Base-by-base conservation (phyloP, 192 early-diverging fungal genomes). In the Entomortierella lignicola region DNA sequence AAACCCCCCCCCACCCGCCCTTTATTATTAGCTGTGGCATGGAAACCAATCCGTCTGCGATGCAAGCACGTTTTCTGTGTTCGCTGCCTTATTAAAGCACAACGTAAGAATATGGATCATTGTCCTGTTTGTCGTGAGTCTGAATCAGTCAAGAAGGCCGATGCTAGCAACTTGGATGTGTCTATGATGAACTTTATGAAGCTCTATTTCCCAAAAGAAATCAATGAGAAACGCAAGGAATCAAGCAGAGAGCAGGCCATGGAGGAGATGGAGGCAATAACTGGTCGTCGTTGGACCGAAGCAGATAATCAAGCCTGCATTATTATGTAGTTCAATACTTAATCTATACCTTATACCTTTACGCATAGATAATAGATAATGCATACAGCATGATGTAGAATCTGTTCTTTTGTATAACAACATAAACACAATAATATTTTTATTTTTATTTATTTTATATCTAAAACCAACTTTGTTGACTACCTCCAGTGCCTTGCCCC, bases 1-100 rank as follows among this genome's bases (percentile, higher is more conserved):
- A n/a, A n/a, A n/a, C n/a, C n/a, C n/a, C n/a, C n/a, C n/a, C n/a
- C n/a, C n/a, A n/a, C n/a, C n/a, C n/a, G n/a, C n/a, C n/a, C n/a
- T n/a, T n/a, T n/a, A n/a, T n/a, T n/a, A 12, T 41, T 71, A 89
- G 89, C 85, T 41, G 82, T 95, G 41, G 82, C 87, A 0, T 95
- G 92, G 92, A 87, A 89, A 34, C 94, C 94, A 26, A 89, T 95
- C 59, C 90, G 93, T 11, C 81, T 95, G 12, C 77, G 77, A 20
- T 95, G 94, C 81, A 61, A 69, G 0, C 94, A 95, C 68, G 84
- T 94, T 6, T 95, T 92, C 60, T 95, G 94, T 75, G 86, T 92
- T 8, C 89, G 91, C 1, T 95, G 94, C 63, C 62, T 95, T 39
- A 85, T 95, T 52, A 93, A 94, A 52, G 92, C 94, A 0, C 88